These are phyloP conservation scores for Erythrophleum ivorense DNA, from an alignment of 331 rosid genomes.

Conservation along the genomic window DNA sequence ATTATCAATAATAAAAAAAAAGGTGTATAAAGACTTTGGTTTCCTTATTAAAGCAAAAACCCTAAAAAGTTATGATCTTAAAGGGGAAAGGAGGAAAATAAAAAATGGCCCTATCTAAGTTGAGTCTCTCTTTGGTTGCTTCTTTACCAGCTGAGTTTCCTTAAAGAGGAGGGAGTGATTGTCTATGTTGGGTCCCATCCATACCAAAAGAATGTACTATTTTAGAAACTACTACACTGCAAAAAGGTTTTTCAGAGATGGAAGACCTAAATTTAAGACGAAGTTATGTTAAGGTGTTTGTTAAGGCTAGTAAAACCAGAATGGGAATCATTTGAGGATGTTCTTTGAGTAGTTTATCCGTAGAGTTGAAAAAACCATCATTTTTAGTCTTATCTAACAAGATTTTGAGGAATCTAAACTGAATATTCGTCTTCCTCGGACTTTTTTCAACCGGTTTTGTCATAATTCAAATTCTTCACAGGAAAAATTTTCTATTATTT, in stretches of 20 bases:
- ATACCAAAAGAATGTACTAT: background rate
- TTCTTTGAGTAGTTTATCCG: conserved; percentile 15
- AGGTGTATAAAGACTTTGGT: background rate
- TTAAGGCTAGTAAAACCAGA: background rate
- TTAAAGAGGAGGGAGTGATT: conserved; percentile 10
- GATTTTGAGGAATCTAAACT: background rate
- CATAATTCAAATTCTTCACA: background rate
- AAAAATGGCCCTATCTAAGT: no score
- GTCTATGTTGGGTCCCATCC: background rate
- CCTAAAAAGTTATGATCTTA: background rate
- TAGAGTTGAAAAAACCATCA: background rate
- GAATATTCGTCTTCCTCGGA: background rate
- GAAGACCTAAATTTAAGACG: background rate
- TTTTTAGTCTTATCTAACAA: background rate
- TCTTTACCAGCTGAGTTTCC: background rate
- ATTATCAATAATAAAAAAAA: background rate
- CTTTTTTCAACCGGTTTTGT: no score
- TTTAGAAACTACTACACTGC: background rate
- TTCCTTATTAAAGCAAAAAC: background rate
- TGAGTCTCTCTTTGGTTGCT: background rate
- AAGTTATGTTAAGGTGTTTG: background rate
- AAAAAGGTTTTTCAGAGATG: background rate
- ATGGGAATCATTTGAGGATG: background rate
- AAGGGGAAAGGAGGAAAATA: background rate
- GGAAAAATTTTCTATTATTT: no score